Evolutionary conservation across 176 grass and related monocot genomes (phyloP).

Genomic region (Puya raimondii): DNA sequence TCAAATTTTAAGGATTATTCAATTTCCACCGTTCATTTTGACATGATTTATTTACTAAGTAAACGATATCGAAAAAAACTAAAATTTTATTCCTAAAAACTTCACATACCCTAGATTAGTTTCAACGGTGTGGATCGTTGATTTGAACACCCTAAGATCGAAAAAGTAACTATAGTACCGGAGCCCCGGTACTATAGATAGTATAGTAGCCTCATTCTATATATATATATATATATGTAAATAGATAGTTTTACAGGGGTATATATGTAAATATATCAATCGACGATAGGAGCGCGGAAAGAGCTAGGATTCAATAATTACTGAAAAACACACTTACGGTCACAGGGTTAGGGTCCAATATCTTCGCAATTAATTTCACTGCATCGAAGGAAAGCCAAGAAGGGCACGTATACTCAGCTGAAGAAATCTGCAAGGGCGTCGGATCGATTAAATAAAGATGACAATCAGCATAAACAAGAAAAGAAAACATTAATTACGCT

Average conservation of each 20-base stretch:
- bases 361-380: slow-evolving; percentile 73
- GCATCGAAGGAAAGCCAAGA: slow-evolving; percentile 86
- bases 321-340: slow-evolving; percentile 44
- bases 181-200: too few relatives aligned
- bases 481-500: slow-evolving; percentile 5
- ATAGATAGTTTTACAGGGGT: not conserved
- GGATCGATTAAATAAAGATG: slow-evolving; percentile 6
- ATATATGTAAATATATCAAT: not conserved
- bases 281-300: not conserved
- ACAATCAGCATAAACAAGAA: not conserved
- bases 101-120: too few relatives aligned
- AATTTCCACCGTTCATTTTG: too few relatives aligned
- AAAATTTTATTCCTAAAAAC: too few relatives aligned
- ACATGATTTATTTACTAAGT: too few relatives aligned
- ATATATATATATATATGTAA: too few relatives aligned
- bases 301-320: not conserved
- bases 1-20: too few relatives aligned
- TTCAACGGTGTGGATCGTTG: too few relatives aligned
- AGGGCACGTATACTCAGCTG: slow-evolving; percentile 69
- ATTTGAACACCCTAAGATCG: too few relatives aligned
- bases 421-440: slow-evolving; percentile 56
- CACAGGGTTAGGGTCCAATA: slow-evolving; percentile 74
- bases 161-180: too few relatives aligned
- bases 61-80: too few relatives aligned
- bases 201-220: too few relatives aligned